phyloP scores from a whole-genome alignment of 1,284 basidiomycete genomes.

The Phellinidium pouzarii region DNA sequence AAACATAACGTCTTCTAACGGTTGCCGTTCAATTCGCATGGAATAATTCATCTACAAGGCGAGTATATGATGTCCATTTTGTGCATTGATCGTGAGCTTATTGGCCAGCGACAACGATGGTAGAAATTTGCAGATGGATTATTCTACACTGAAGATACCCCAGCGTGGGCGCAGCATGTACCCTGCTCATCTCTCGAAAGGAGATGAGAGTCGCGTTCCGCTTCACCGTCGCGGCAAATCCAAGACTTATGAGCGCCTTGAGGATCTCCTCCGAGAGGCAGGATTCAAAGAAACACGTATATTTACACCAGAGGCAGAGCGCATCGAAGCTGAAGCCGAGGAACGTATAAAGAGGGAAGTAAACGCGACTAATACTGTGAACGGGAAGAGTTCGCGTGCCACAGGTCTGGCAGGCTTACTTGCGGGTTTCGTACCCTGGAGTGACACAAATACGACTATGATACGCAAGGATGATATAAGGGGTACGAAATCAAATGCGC shows the following conservation, averaged over 20 bases:
- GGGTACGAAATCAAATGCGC: slow-evolving; percentile 2
- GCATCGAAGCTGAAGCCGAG: slow-evolving; percentile 29
- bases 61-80: too few relatives aligned
- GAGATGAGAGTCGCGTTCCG: slow-evolving; percentile 38
- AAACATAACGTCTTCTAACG: too few relatives aligned
- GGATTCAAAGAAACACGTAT: slow-evolving; percentile 87
- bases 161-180: slow-evolving; percentile 13
- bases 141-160: background rate
- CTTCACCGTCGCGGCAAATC: slow-evolving; percentile 71
- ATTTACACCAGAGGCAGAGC: slow-evolving; percentile 76
- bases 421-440: slow-evolving; percentile 10
- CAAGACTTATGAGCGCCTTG: slow-evolving; percentile 71
- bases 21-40: too few relatives aligned
- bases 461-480: background rate
- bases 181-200: slow-evolving; percentile 9
- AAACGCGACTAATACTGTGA: slow-evolving; percentile 21
- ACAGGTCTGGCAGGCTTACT: slow-evolving; percentile 14
- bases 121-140: slow-evolving; percentile 9
- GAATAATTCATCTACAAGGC: too few relatives aligned
- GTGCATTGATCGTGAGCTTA: too few relatives aligned
- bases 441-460: background rate
- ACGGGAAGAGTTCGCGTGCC: slow-evolving; percentile 28
- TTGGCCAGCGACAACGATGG: too few relatives aligned
- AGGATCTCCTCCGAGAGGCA: slow-evolving; percentile 76
- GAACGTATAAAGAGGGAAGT: slow-evolving; percentile 27